Evolutionary conservation across 148 eudicot genomes (phyloP), one percentile per base, ranked within the genome.

Genomic region (Persicaria tinctoria): DNA sequence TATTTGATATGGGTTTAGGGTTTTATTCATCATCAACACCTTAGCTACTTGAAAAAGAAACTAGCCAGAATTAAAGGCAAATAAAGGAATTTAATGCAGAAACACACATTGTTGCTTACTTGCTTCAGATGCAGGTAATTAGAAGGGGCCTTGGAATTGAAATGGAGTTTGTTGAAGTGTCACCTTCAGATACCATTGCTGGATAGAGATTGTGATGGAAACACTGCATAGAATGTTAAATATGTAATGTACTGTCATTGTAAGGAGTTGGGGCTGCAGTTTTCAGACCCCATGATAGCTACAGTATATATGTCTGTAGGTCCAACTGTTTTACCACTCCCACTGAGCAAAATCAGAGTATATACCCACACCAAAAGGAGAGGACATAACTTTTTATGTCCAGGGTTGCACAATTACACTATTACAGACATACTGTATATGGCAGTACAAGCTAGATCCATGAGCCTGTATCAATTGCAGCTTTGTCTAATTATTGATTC

Each of bases 281-380:
- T 66, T 66, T 8, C 70, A 38, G 70, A 66, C 48, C 48, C 38
- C 47, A 38, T 64, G 70, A 64, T 38, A 64, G 70, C 70, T 11
- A 41, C 70, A 38, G 41, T 32, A 38, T 14, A 38, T 66, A 66
- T 66, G 70, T 66, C 17, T 66, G 47, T 66, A 47, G 70, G 41
- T 18, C 70, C 41, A 13, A 8, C 44, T 17, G 11, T 10, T 27
- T 63, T 5, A 27, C 46, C 70, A 66, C 44, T 41, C 38, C 70
- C 70, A 66, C 70, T 66, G 1, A 32, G 41, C 41, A 32, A 32
- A 32, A 32, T 32, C 41, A 32, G 41, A 32, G 41, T 32, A 32
- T 32, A 32, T 32, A 32, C 41, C 12, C 3, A 50, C 12, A 50
- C 53, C 53, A 50, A 50, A 50, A 50, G 9, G 11, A 50, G 53